Conservation (phyloP, 164 flowering plant genomes). For the Hamamelis virginiana region DNA sequence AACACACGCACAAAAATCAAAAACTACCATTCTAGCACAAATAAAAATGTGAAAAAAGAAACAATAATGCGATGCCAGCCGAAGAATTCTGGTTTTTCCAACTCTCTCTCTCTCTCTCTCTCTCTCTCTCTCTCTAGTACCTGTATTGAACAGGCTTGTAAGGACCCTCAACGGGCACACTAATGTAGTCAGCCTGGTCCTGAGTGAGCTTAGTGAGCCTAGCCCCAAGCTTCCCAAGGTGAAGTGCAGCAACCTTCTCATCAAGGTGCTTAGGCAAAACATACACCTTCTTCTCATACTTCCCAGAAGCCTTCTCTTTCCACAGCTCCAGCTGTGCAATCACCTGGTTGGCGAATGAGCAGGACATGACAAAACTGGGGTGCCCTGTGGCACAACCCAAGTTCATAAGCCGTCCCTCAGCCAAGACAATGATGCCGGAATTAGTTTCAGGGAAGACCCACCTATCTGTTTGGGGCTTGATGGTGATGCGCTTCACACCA, state of each 20-base stretch:
- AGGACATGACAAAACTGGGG: constrained; percentile 76
- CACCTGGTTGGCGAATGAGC: constrained; percentile 74
- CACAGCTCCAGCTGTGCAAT: constrained; percentile 75
- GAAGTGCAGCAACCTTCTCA: constrained; percentile 73
- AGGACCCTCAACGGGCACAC: constrained; percentile 59
- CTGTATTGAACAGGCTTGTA: constrained; percentile 72
- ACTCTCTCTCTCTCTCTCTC: too few relatives aligned
- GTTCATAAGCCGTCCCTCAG: constrained; percentile 73
- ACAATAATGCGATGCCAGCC: too few relatives aligned
- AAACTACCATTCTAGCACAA: too few relatives aligned
- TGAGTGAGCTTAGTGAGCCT: constrained; percentile 61
- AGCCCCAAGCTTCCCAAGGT: constrained; percentile 67
- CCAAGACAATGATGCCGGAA: constrained; percentile 55
- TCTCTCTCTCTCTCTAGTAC: constrained; percentile 50
- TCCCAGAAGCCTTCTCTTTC: constrained; percentile 55
- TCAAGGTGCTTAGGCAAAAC: constrained; percentile 75
- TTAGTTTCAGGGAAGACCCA: constrained; percentile 73
- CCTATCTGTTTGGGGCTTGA: constrained; percentile 74
- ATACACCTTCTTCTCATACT: constrained; percentile 70
- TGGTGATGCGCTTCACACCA: constrained; percentile 68
- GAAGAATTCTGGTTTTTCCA: too few relatives aligned
- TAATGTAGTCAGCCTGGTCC: constrained; percentile 67
- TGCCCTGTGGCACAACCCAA: constrained; percentile 78
- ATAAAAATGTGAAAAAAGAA: too few relatives aligned
- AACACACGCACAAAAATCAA: not conserved